A percentile compares a stretch with the other conserved stretches of the same genome.
These are phyloP conservation scores for Daldinia vernicosa DNA, from an alignment of 495 filamentous ascomycete species.

Conservation along the genomic window DNA sequence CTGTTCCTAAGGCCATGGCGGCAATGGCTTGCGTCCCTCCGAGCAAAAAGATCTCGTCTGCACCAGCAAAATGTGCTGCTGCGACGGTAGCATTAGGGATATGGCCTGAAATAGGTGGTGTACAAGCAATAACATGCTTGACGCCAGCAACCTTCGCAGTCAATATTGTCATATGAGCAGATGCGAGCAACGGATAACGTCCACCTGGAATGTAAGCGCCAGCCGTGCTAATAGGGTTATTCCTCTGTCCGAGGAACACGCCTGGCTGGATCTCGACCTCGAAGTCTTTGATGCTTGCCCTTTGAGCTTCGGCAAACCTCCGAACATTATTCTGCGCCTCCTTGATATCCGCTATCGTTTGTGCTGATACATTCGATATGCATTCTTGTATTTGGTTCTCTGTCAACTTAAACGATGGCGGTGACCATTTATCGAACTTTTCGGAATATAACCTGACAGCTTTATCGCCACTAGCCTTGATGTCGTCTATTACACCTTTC, in stretches of 20 bases:
- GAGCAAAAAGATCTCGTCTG: conserved; percentile 62
- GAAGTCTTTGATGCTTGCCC: conserved; percentile 55
- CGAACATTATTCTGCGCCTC: conserved; percentile 61
- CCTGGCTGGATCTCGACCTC: conserved; percentile 60
- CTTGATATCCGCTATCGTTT: conserved; percentile 62
- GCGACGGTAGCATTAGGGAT: conserved; percentile 62
- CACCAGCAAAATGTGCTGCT: conserved; percentile 63
- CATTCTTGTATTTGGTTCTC: conserved; percentile 48
- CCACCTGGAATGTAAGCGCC: conserved; percentile 62
- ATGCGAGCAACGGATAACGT: conserved; percentile 64
- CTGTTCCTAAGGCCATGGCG: conserved; percentile 74
- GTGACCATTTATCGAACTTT: conserved; percentile 66
- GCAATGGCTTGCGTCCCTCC: conserved; percentile 66
- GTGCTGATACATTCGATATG: conserved; percentile 50
- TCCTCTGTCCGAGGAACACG: conserved; percentile 60
- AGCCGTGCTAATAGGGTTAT: conserved; percentile 53
- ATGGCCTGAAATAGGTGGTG: conserved; percentile 60
- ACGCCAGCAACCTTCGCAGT: conserved; percentile 66
- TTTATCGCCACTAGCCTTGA: conserved; percentile 56
- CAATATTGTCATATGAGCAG: conserved; percentile 66
- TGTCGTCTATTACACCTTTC: conserved; percentile 58
- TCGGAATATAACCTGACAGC: conserved; percentile 61
- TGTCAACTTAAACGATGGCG: conserved; percentile 57
- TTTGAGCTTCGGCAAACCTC: conserved; percentile 59
- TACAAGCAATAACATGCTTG: conserved; percentile 59